phyloP scores from a whole-genome alignment of 2,329 filamentous ascomycete species.

The Orbilia oligospora region DNA sequence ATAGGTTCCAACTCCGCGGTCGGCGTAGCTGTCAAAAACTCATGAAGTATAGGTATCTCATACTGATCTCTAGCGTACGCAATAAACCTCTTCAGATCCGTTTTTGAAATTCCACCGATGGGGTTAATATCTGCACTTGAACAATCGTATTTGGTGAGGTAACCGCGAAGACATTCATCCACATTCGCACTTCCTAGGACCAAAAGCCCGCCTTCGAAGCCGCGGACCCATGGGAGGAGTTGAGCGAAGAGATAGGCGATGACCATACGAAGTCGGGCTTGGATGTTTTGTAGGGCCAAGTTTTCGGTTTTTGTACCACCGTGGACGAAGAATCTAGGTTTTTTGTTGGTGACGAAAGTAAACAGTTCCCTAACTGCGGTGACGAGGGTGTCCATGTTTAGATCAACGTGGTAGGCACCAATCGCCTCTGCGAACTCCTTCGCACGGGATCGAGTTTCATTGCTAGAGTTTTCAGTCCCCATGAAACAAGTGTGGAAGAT shows the following conservation, averaged over 20 bases:
- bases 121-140: slow-evolving; percentile 75
- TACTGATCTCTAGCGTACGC: slow-evolving; percentile 75
- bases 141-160: slow-evolving; percentile 80
- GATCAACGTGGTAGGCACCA: slow-evolving; percentile 79
- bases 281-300: slow-evolving; percentile 77
- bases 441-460: slow-evolving; percentile 76
- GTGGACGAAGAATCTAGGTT: slow-evolving; percentile 70
- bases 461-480: slow-evolving; percentile 78
- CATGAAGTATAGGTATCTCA: slow-evolving; percentile 75
- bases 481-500: slow-evolving; percentile 78
- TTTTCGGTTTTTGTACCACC: slow-evolving; percentile 76
- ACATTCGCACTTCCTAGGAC: slow-evolving; percentile 80
- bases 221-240: slow-evolving; percentile 74
- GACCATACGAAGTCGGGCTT: slow-evolving; percentile 78
- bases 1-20: slow-evolving; percentile 73
- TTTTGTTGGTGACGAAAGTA: slow-evolving; percentile 69
- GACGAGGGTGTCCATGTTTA: slow-evolving; percentile 80
- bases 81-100: slow-evolving; percentile 80
- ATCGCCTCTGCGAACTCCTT: slow-evolving; percentile 71
- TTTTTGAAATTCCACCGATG: slow-evolving; percentile 75
- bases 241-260: slow-evolving; percentile 76
- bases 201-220: slow-evolving; percentile 74
- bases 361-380: slow-evolving; percentile 75
- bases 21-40: slow-evolving; percentile 76
- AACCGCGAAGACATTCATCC: slow-evolving; percentile 71